Evolutionary conservation across 2,329 filamentous ascomycete genomes (phyloP).

Genomic region (Fonsecaea erecta): DNA sequence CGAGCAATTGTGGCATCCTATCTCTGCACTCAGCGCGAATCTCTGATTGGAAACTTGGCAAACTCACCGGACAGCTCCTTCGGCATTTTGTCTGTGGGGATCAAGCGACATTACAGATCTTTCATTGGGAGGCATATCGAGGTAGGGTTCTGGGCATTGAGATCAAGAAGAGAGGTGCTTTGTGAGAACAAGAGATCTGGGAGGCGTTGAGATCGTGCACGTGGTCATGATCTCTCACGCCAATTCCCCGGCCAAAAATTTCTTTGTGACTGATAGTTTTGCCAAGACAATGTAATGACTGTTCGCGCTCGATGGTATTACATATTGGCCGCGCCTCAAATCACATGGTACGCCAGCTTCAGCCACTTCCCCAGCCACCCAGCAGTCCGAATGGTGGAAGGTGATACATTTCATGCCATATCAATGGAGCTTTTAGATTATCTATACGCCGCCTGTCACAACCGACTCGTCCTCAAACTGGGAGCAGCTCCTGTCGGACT

Average conservation of each 20-base stretch:
- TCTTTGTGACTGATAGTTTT: no score
- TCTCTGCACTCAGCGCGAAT: background rate
- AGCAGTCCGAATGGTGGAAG: no score
- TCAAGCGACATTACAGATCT: background rate
- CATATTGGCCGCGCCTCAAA: background rate
- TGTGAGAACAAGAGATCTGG: no score
- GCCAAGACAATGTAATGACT: no score
- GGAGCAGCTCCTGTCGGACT: constrained; percentile 37
- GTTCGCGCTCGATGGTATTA: no score
- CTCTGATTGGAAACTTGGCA: background rate
- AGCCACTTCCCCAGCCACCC: no score
- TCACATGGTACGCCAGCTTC: background rate
- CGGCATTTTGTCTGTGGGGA: constrained; percentile 6
- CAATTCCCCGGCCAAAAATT: background rate
- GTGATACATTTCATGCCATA: no score
- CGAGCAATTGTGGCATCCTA: constrained; percentile 46
- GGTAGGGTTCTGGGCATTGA: background rate
- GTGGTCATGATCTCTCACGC: no score
- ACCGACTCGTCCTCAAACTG: background rate
- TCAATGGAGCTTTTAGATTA: background rate
- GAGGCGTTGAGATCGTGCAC: no score
- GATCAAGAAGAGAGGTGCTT: background rate
- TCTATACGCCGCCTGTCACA: background rate
- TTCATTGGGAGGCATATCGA: background rate
- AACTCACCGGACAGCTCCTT: constrained; percentile 10